These are phyloP conservation scores for Brassica nigra DNA, from an alignment of 345 rosid genomes.

Conservation along the genomic window DNA sequence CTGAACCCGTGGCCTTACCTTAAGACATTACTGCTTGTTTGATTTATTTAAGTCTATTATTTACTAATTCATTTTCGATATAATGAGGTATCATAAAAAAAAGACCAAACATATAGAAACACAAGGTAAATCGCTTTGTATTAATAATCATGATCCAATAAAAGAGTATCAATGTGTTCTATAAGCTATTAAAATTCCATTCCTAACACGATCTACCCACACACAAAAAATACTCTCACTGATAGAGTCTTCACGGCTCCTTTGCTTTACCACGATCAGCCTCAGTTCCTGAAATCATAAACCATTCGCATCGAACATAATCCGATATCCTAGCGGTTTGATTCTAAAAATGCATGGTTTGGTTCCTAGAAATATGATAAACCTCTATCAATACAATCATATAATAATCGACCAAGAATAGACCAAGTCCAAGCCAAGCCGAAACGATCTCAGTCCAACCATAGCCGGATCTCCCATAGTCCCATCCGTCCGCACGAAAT, in stretches of 20 bases:
- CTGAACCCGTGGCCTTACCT: too few species aligned
- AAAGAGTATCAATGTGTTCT: not conserved
- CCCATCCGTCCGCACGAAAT: not conserved
- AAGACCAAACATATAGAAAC: too few species aligned
- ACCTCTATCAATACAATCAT: not conserved
- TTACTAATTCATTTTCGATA: too few species aligned
- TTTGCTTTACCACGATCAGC: not conserved
- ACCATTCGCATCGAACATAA: not conserved
- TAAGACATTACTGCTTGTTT: too few species aligned
- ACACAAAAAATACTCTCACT: not conserved
- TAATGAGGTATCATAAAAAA: too few species aligned
- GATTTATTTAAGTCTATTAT: too few species aligned
- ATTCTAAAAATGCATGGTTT: not conserved
- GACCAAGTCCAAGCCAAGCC: too few species aligned
- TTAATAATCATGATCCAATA: not conserved
- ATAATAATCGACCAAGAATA: not conserved
- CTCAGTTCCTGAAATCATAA: not conserved
- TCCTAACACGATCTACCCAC: not conserved
- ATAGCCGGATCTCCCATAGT: not conserved
- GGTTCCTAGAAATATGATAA: not conserved
- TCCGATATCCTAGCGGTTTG: not conserved
- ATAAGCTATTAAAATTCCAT: not conserved
- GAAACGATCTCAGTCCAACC: too few species aligned
- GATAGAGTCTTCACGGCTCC: not conserved
- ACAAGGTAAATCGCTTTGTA: not conserved